phyloP scores from a whole-genome alignment of 345 rosid species.

The Raphanus sativus region DNA sequence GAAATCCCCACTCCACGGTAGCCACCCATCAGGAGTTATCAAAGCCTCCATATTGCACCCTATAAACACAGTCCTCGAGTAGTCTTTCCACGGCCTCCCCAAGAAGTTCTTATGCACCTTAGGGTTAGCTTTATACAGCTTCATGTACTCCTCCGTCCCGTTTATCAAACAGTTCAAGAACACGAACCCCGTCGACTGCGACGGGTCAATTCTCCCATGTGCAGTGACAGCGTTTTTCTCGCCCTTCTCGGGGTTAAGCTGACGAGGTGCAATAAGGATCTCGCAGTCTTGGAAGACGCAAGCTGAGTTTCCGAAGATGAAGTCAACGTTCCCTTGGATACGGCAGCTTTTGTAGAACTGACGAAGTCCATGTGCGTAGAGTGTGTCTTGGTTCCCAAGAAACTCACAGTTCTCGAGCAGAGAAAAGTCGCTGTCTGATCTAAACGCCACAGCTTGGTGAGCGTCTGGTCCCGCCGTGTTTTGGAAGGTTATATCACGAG shows the following conservation, averaged over 20 bases:
- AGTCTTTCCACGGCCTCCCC: slow-evolving; percentile 98
- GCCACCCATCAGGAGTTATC: slow-evolving; percentile 65
- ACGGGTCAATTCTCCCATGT: slow-evolving; percentile 80
- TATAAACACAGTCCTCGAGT: slow-evolving; percentile 71
- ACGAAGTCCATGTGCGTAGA: slow-evolving; percentile 82
- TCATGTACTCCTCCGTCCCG: slow-evolving; percentile 80
- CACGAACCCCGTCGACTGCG: slow-evolving; percentile 71
- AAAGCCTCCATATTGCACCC: slow-evolving; percentile 57
- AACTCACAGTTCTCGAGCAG: slow-evolving; percentile 78
- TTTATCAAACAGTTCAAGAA: slow-evolving; percentile 70
- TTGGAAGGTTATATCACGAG: slow-evolving; percentile 68
- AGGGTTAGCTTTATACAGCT: slow-evolving; percentile 57
- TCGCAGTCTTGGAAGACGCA: slow-evolving; percentile 70
- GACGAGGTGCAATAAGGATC: slow-evolving; percentile 66
- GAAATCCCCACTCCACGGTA: slow-evolving; percentile 76
- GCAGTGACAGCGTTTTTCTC: slow-evolving; percentile 81
- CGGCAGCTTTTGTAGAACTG: slow-evolving; percentile 77
- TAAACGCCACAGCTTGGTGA: slow-evolving; percentile 92
- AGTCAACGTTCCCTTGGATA: slow-evolving; percentile 91
- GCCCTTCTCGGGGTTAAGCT: slow-evolving; percentile 64
- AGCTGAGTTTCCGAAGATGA: slow-evolving; percentile 89
- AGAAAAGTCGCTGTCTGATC: slow-evolving; percentile 82
- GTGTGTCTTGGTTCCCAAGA: slow-evolving; percentile 88
- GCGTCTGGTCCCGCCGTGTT: slow-evolving; percentile 87
- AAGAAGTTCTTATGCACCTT: slow-evolving; percentile 61